These are phyloP conservation scores for Lecanicillium sp. DNA, from an alignment of 2,329 filamentous ascomycete species.

Conservation along the genomic window DNA sequence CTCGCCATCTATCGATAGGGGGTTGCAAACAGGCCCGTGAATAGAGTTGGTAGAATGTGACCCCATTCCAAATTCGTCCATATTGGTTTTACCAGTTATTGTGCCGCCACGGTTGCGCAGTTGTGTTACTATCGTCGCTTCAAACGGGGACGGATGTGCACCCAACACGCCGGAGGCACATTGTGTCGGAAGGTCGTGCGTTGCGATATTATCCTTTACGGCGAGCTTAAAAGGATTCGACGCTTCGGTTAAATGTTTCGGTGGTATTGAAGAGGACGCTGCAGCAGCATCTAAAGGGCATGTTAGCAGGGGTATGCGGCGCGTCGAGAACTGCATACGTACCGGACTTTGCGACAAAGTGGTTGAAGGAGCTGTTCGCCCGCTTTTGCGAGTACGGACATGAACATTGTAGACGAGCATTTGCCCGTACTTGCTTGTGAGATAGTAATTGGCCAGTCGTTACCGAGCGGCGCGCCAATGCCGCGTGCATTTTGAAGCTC, in stretches of 20 bases:
- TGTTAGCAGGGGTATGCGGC: background rate
- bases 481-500: conserved; percentile 21
- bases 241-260: background rate
- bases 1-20: conserved; percentile 23
- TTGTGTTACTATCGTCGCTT: conserved; percentile 69
- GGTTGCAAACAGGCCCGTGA: conserved; percentile 56
- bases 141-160: conserved; percentile 66
- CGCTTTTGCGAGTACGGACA: conserved; percentile 1
- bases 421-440: too few relatives aligned
- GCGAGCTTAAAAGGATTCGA: conserved; percentile 38
- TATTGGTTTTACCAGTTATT: conserved; percentile 74
- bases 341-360: conserved; percentile 25
- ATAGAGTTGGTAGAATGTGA: conserved; percentile 69
- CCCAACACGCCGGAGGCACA: conserved; percentile 71
- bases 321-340: background rate
- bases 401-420: background rate
- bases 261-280: background rate
- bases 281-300: background rate
- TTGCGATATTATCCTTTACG: conserved; percentile 73
- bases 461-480: conserved; percentile 18
- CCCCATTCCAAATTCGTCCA: conserved; percentile 96
- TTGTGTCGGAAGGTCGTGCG: conserved; percentile 60
- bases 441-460: background rate
- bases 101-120: conserved; percentile 55
- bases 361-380: conserved; percentile 24